Evolutionary conservation across 2,329 filamentous ascomycete species (phyloP).

Genomic region (Pseudogymnoascus sp.): DNA sequence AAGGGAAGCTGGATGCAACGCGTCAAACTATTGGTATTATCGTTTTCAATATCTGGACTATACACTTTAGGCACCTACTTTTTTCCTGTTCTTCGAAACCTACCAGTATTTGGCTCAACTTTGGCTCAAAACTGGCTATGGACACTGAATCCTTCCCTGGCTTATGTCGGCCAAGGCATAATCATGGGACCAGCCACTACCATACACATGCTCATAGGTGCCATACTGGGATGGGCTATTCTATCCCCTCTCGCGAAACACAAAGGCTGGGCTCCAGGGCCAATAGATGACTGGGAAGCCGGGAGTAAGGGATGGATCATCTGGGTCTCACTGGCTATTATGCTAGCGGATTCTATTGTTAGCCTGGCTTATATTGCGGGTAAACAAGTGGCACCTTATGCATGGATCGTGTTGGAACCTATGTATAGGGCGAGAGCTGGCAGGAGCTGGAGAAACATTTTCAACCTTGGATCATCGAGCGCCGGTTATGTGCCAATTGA

Average conservation of each 20-base stretch:
- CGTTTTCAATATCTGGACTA: conserved; percentile 52
- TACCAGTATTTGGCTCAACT: conserved; percentile 75
- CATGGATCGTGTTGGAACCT: conserved; percentile 32
- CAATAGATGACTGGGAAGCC: conserved; percentile 79
- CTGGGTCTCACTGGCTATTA: conserved; percentile 92
- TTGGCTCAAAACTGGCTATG: conserved; percentile 81
- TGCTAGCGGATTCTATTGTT: conserved; percentile 88
- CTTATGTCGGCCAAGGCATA: conserved; percentile 93
- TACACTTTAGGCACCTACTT: conserved; percentile 87
- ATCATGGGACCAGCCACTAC: conserved; percentile 98
- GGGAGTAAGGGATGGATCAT: conserved; percentile 99
- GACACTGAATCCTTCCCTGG: conserved; percentile 94
- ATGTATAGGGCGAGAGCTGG: conserved; percentile 21
- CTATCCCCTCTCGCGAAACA: conserved; percentile 82
- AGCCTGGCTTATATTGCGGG: conserved; percentile 74
- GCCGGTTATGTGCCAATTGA: conserved; percentile 24
- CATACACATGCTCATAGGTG: conserved; percentile 88
- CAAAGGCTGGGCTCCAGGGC: conserved; percentile 81
- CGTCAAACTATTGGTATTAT: conserved; percentile 39
- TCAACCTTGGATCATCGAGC: conserved; percentile 16
- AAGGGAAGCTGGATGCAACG: conserved; percentile 26
- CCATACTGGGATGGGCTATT: conserved; percentile 81
- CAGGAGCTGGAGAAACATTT: conserved; percentile 25
- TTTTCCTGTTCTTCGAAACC: conserved; percentile 70
- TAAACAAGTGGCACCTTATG: conserved; percentile 50